phyloP scores from a whole-genome alignment of 2,329 filamentous ascomycete species.

The Colletotrichum godetiae region DNA sequence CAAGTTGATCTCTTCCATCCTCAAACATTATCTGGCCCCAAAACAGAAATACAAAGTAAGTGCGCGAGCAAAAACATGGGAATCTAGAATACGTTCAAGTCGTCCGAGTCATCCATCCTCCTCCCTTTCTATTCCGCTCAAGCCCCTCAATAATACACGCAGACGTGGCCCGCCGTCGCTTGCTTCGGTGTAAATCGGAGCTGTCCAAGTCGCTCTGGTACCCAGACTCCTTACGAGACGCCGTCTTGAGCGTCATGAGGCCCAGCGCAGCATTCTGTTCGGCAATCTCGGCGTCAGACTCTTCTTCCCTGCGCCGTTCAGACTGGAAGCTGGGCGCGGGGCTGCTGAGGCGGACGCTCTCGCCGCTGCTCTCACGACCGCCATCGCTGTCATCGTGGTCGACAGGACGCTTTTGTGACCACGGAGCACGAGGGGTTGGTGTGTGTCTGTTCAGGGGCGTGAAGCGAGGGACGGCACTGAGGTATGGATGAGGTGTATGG shows the following conservation, averaged over 20 bases:
- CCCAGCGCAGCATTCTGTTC: slow-evolving; percentile 60
- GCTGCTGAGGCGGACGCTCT: slow-evolving; percentile 37
- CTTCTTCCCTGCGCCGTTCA: slow-evolving; percentile 23
- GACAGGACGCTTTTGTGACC: slow-evolving; percentile 42
- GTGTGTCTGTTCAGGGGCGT: slow-evolving; percentile 28
- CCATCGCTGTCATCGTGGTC: slow-evolving; percentile 43
- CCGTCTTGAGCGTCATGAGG: slow-evolving; percentile 58
- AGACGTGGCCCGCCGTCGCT: slow-evolving; percentile 54
- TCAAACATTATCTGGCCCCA: slow-evolving; percentile 16
- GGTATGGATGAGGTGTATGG: slow-evolving; percentile 52
- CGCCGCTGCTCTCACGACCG: slow-evolving; percentile 38
- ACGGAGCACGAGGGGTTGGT: slow-evolving; percentile 23
- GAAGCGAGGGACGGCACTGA: slow-evolving; percentile 58
- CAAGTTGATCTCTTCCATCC: slow-evolving; percentile 10
- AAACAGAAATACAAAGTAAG: slow-evolving; percentile 10
- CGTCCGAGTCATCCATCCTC: neutral
- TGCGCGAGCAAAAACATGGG: slow-evolving; percentile 21
- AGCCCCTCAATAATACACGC: slow-evolving; percentile 40
- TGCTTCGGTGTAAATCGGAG: slow-evolving; percentile 47
- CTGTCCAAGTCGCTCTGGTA: slow-evolving; percentile 37
- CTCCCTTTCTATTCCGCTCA: neutral
- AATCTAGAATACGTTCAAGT: slow-evolving; percentile 21
- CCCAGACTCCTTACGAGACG: slow-evolving; percentile 26
- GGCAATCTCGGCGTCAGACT: slow-evolving; percentile 40
- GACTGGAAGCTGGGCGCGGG: slow-evolving; percentile 30